Conservation (phyloP, 2,329 filamentous ascomycete genomes). For the Chaetomium globosum region DNA sequence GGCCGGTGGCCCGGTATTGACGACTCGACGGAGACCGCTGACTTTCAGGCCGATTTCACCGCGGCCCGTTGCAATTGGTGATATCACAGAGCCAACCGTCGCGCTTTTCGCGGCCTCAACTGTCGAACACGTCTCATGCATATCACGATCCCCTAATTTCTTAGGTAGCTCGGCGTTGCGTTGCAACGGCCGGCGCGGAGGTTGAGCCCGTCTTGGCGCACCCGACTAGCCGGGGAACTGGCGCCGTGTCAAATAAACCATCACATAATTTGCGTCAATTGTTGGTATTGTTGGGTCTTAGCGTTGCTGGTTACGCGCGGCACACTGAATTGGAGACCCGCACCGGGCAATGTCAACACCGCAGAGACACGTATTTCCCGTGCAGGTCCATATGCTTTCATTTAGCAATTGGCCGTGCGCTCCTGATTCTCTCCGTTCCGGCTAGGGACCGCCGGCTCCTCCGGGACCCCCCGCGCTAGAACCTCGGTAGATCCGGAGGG, state of each 20-base stretch:
- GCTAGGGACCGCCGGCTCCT: slow-evolving; percentile 7
- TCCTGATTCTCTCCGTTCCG: slow-evolving; percentile 17
- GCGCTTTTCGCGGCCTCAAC: background rate
- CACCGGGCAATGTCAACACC: background rate
- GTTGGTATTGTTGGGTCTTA: background rate
- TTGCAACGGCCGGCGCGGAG: slow-evolving; percentile 7
- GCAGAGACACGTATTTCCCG: background rate
- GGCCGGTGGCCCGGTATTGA: slow-evolving; percentile 13
- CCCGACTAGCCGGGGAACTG: slow-evolving; percentile 11
- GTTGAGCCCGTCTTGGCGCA: slow-evolving; percentile 19
- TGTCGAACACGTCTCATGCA: slow-evolving; percentile 12
- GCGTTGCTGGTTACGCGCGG: slow-evolving; percentile 3
- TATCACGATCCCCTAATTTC: slow-evolving; percentile 21
- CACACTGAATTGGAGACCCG: slow-evolving; percentile 15
- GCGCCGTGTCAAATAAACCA: slow-evolving; percentile 13
- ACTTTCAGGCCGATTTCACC: slow-evolving; percentile 17
- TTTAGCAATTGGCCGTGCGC: slow-evolving; percentile 15
- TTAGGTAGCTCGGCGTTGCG: slow-evolving; percentile 14
- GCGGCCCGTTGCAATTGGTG: slow-evolving; percentile 7
- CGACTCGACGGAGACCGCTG: background rate
- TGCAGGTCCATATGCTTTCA: slow-evolving; percentile 5
- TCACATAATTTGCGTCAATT: slow-evolving; percentile 10
- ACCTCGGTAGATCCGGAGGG: slow-evolving; percentile 16
- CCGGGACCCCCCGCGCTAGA: slow-evolving; percentile 4
- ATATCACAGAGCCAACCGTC: background rate